Conservation (phyloP, 192 early-diverging fungal genomes). For the Podila minutissima region DNA sequence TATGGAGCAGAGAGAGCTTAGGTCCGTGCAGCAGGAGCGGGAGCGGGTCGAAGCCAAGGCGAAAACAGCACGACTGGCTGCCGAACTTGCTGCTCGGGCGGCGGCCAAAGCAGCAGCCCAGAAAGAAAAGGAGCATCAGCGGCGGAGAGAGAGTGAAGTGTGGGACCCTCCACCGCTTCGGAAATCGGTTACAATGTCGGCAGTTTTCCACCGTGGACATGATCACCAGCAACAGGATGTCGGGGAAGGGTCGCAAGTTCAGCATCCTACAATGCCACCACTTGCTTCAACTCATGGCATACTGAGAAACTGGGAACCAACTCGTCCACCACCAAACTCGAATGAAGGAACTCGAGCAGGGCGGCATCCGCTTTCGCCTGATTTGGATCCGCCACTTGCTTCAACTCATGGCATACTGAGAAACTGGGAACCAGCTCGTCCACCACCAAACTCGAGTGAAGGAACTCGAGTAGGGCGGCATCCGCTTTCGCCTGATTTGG, state of each 20-base stretch:
- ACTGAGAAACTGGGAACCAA: not conserved
- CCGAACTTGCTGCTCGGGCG: not conserved
- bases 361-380: not conserved
- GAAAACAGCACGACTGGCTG: not conserved
- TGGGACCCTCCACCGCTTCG: not conserved
- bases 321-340: not conserved
- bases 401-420: too few species aligned
- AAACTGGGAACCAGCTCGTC: not conserved
- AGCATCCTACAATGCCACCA: too few species aligned
- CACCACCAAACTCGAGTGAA: not conserved
- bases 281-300: too few species aligned
- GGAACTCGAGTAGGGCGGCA: not conserved
- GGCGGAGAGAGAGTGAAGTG: not conserved
- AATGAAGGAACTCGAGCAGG: not conserved
- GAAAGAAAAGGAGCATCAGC: constrained; percentile 21
- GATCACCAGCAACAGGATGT: not conserved
- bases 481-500: not conserved
- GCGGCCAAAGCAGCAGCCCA: not conserved
- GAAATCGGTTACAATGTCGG: constrained; percentile 2
- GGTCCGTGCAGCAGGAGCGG: not conserved
- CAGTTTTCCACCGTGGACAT: not conserved
- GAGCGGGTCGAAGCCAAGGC: constrained; percentile 7
- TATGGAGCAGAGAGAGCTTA: not conserved
- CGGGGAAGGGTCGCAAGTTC: not conserved
- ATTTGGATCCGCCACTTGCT: not conserved